Evolutionary conservation across 139 green algal genomes (phyloP).

Genomic region (Coccomyxa sp.): DNA sequence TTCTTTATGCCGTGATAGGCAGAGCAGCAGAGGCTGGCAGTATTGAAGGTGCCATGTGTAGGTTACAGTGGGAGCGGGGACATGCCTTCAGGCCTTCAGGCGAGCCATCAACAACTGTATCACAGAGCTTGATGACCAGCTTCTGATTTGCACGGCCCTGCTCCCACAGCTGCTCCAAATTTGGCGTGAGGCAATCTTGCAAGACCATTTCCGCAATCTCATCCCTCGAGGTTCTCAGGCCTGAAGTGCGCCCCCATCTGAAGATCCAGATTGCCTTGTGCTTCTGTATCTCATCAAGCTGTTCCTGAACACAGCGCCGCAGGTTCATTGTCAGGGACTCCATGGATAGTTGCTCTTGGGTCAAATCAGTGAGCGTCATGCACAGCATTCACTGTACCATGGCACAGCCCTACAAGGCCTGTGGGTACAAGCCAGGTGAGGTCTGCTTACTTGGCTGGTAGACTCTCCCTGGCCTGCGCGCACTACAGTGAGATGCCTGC

Average conservation of each 20-base stretch:
- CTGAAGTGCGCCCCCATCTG: slow-evolving; percentile 7
- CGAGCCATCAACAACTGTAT: slow-evolving; percentile 3
- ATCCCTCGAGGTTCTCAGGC: slow-evolving; percentile 12
- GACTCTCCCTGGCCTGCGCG: background rate
- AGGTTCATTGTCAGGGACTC: no score
- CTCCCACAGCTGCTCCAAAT: slow-evolving; percentile 17
- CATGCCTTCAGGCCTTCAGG: background rate
- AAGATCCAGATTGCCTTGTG: slow-evolving; percentile 17
- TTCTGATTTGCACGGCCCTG: slow-evolving; percentile 13
- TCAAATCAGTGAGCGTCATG: background rate
- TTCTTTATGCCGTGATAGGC: background rate
- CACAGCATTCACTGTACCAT: background rate
- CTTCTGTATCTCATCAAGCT: no score
- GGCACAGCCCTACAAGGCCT: background rate
- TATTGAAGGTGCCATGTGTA: no score
- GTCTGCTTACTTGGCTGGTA: background rate
- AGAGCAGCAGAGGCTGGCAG: background rate
- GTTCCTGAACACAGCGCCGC: no score
- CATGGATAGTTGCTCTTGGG: slow-evolving; percentile 1
- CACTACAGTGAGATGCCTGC: slow-evolving; percentile 11
- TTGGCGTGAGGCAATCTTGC: background rate
- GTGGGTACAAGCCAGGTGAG: background rate
- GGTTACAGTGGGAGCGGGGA: background rate
- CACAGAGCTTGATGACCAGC: slow-evolving; percentile 16
- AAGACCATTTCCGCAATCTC: slow-evolving; percentile 16